Conservation (phyloP, 192 early-diverging fungal species). For the Rhizophagus sp. region DNA sequence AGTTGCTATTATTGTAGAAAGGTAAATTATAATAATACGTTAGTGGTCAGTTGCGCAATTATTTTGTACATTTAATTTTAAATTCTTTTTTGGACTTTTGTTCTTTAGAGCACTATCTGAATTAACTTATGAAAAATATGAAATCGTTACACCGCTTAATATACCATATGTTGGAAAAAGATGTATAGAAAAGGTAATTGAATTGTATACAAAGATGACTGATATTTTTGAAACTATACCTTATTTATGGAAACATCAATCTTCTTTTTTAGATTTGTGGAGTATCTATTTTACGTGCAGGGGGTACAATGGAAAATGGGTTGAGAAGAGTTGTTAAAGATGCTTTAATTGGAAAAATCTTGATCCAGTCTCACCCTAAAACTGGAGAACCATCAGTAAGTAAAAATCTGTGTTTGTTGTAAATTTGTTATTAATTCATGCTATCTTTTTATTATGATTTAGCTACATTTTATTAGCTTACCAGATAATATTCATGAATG, state of each 20-base stretch:
- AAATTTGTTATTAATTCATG: neutral
- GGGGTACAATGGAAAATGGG: conserved; percentile 89
- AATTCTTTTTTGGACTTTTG: neutral
- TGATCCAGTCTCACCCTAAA: conserved; percentile 79
- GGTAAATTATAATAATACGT: conserved; percentile 42
- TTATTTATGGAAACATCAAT: neutral
- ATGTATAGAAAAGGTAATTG: conserved; percentile 37
- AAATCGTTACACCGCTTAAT: conserved; percentile 64
- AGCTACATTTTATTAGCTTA: conserved; percentile 85
- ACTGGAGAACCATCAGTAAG: conserved; percentile 76
- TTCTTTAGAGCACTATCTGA: conserved; percentile 61
- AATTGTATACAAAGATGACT: neutral
- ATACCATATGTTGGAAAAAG: conserved; percentile 52
- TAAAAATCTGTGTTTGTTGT: neutral
- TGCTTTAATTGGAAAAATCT: conserved; percentile 83
- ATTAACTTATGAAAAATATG: conserved; percentile 47
- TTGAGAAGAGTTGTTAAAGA: conserved; percentile 79
- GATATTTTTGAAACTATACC: neutral
- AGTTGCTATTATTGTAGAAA: conserved; percentile 81
- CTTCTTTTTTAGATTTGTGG: conserved; percentile 55
- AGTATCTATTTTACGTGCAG: conserved; percentile 84
- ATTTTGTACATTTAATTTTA: neutral
- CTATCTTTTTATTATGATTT: neutral
- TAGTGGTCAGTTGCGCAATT: neutral
- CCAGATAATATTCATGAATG: conserved; percentile 62